Base-by-base conservation (phyloP, 345 rosid species). In the Triadica sebifera region DNA sequence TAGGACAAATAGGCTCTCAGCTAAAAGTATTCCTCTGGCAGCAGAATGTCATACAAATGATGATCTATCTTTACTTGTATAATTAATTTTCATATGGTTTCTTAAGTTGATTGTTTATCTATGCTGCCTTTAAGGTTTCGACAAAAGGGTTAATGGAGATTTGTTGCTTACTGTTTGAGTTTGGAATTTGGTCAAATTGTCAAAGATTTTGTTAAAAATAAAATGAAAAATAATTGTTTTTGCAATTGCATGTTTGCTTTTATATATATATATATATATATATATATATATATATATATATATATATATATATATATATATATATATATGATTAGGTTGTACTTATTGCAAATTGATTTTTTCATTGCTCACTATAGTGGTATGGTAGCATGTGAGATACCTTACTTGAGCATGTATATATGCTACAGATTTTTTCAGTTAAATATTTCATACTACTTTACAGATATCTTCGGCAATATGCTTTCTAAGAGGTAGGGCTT, bases 401-500 rank as follows among this genome's bases (percentile, higher is more conserved):
- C 59, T 72, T 55, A 1, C 55, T 59, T 29, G 25, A 72, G 46
- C 12, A 60, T 60, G 66, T 9, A 8, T 12, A 16, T 47, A n/a
- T 46, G 13, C 67, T 20, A 8, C 13, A 20, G 12, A 8, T 67
- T n/a, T 58, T 41, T 5, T 57, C 53, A 17, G 69, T 69, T 15
- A 69, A 59, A 53, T 38, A 11, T 13, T 55, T 66, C 25, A 4
- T 77, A 55, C 34, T 13, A 25, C 76, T 70, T 66, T 60, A 70
- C 83, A 94, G 98, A 91, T 94, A 58, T 85, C 94, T 69, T 89
- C 98, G 0, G 98, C 99, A 51, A 90, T 93, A 80, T 95, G 96
- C 84, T 95, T 95, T 80, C 73, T 95, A 50, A 86, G 97, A 85
- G 99, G 99, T 59, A 93, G 86, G 88, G 93, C 98, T 67, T 95